phyloP scores from a whole-genome alignment of 2,329 filamentous ascomycete species.

The Fusarium nurragi region DNA sequence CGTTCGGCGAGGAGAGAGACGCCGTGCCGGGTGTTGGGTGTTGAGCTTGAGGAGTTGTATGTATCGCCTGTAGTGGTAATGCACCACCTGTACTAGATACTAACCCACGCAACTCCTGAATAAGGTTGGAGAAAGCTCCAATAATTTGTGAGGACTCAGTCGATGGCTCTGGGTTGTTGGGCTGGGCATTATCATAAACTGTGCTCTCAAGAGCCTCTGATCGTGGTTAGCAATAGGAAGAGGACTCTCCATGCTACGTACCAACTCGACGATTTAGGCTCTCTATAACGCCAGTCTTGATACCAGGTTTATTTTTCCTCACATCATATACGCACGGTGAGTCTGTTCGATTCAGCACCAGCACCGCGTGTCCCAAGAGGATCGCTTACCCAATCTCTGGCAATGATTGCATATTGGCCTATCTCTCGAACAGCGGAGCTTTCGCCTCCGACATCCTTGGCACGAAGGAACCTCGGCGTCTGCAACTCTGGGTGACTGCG shows the following conservation, averaged over 20 bases:
- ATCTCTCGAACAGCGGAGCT: slow-evolving; percentile 36
- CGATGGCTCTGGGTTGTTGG: not conserved
- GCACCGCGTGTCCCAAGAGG: rapidly evolving
- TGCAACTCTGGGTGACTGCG: not conserved
- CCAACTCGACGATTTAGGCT: slow-evolving; percentile 28
- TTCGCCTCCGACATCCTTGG: slow-evolving; percentile 37
- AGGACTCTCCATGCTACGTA: not conserved
- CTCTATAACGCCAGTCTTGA: slow-evolving; percentile 31
- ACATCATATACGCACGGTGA: slow-evolving; percentile 25
- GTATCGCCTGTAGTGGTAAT: not conserved
- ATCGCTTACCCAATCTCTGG: slow-evolving; percentile 18
- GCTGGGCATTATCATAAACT: slow-evolving; percentile 7
- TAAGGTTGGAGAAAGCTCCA: slow-evolving; percentile 27
- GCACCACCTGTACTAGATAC: not conserved
- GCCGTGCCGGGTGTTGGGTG: slow-evolving; percentile 2
- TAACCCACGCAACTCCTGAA: slow-evolving; percentile 28
- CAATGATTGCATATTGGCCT: slow-evolving; percentile 37
- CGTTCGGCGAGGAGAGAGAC: not conserved
- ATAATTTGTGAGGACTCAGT: slow-evolving; percentile 24
- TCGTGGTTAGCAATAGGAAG: not conserved
- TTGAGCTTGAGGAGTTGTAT: not conserved
- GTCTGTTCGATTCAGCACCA: slow-evolving; percentile 3
- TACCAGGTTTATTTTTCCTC: slow-evolving; percentile 31
- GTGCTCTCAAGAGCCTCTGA: slow-evolving; percentile 33
- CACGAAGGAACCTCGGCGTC: slow-evolving; percentile 32